These are phyloP conservation scores for Erysimum cheiranthoides DNA, from an alignment of 345 rosid species.

Conservation along the genomic window DNA sequence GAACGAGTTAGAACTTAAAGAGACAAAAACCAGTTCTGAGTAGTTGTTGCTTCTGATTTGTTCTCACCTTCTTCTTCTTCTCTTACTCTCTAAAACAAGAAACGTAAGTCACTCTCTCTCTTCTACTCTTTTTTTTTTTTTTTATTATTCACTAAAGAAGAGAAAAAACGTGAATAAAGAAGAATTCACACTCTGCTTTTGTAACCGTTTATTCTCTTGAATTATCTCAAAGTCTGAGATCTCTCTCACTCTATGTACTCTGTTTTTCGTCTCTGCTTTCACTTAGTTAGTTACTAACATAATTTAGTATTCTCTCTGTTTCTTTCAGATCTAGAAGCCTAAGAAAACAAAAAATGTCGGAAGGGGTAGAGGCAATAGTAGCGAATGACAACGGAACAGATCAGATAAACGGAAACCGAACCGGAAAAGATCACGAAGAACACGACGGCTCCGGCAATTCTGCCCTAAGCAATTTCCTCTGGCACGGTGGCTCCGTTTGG, in stretches of 20 bases:
- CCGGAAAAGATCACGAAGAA: conserved; percentile 45
- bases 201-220: background rate
- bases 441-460: conserved; percentile 47
- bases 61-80: conserved; percentile 37
- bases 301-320: background rate
- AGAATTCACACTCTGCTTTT: conserved; percentile 22
- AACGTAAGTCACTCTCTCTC: conserved; percentile 38
- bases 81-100: background rate
- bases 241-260: conserved; percentile 17
- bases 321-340: conserved; percentile 48
- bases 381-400: conserved; percentile 61
- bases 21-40: conserved; percentile 11
- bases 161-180: conserved; percentile 30
- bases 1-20: conserved; percentile 16
- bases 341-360: conserved; percentile 64
- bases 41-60: conserved; percentile 39
- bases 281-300: background rate
- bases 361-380: conserved; percentile 91
- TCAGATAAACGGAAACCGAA: conserved; percentile 43
- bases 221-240: conserved; percentile 31
- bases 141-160: background rate
- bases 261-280: conserved; percentile 5
- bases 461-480: conserved; percentile 67
- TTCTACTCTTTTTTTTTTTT: background rate
- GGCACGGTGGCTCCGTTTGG: conserved; percentile 99